Evolutionary conservation across 2,329 filamentous ascomycete genomes (phyloP).

Genomic region (Lizonia empirigonia): DNA sequence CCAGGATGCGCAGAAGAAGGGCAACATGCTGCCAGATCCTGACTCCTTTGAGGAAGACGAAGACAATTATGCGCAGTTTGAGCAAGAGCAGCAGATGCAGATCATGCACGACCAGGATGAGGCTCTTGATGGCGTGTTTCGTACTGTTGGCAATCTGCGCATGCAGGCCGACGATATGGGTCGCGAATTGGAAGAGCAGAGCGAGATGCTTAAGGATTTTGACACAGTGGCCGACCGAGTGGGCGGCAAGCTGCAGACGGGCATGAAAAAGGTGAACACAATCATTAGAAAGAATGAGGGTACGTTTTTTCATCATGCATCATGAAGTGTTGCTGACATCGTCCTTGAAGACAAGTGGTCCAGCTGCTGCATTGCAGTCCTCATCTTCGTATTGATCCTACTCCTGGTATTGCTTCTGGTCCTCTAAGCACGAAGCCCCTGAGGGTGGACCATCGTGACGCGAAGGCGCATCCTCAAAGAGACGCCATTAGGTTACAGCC

Average conservation of each 20-base stretch:
- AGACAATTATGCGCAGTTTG: constrained; percentile 77
- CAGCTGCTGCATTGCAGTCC: constrained; percentile 86
- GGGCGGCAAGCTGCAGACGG: constrained; percentile 80
- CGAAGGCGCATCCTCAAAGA: no score
- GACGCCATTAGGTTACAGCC: no score
- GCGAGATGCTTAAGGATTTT: constrained; percentile 82
- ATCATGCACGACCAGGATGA: constrained; percentile 96
- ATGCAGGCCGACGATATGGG: constrained; percentile 96
- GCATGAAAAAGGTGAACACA: constrained; percentile 82
- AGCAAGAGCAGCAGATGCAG: constrained; percentile 87
- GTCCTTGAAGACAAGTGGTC: constrained; percentile 64
- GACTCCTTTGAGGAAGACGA: constrained; percentile 60
- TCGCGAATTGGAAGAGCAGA: constrained; percentile 92
- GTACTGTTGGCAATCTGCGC: constrained; percentile 87
- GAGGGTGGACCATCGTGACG: no score
- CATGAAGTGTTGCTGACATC: constrained; percentile 35
- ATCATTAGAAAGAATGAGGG: constrained; percentile 93
- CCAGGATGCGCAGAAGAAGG: constrained; percentile 47
- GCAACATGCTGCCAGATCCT: constrained; percentile 61
- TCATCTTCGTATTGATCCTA: constrained; percentile 88
- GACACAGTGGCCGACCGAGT: constrained; percentile 87
- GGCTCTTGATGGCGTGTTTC: constrained; percentile 89
- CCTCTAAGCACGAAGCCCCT: constrained; percentile 53
- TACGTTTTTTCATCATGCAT: constrained; percentile 33
- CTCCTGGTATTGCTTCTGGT: constrained; percentile 77